Base-by-base conservation (phyloP, 2,329 filamentous ascomycete genomes). In the Huntiella moniliformis region DNA sequence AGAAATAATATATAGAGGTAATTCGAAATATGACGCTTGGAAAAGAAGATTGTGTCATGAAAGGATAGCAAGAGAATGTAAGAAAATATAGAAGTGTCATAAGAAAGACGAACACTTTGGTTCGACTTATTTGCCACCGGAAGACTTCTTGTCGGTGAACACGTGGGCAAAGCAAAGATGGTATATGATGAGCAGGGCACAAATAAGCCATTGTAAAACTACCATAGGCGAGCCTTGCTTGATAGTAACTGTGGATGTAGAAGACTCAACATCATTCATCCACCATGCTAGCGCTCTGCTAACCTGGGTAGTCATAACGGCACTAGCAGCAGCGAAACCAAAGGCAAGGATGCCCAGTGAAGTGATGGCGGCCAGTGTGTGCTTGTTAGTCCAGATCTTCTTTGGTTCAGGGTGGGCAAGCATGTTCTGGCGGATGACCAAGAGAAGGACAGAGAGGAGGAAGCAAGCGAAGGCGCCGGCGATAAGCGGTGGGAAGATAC, bases 151-250 rank as follows among this genome's bases (percentile, higher is more conserved):
- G 28, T 42, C 43, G 11, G 42, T 49, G 15, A 49, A 49, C 10
- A 49, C 16, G n/a, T 47, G 44, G 5, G 48, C 35, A 41, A 50
- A 50, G 40, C 44, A 50, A 16, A 50, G 13, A 33, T 50, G 44
- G 18, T 50, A 50, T 39, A 50, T 8, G 17, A 50, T 46, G 32
- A 50, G 43, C 48, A 50, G 43, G 5, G 39, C 36, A 17, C 46
- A 44, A 41, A 50, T 50, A 33, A 46, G 36, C 48, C 48, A 50
- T 39, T 50, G 48, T 3, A 50, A 33, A 22, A 50, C 44, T n/a
- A 46, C 44, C 44, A 50, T 46, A 6, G 38, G 17, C 13, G 37
- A 33, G 7, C 48, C 48, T 18, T 44, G 39, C 1, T 40, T 38
- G 16, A 50, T 42, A 13, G 22, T 42, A 4, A 50, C 36, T 8